These are phyloP conservation scores for Bipolaris oryzae DNA, from an alignment of 2,329 filamentous ascomycete species.

Conservation along the genomic window DNA sequence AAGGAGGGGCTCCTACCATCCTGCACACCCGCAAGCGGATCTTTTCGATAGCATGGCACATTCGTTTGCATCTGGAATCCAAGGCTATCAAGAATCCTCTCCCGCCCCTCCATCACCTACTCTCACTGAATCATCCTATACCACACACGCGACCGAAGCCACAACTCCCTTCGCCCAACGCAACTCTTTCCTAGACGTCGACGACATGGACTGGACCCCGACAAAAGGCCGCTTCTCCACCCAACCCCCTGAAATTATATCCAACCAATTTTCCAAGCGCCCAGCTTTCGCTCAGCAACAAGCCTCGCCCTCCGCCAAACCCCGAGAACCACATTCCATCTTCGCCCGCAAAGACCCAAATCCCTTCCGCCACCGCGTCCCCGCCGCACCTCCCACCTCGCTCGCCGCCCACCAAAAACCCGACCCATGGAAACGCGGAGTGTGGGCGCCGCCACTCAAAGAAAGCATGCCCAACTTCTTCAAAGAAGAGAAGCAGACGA, in stretches of 20 bases:
- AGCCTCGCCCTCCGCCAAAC: slow-evolving; percentile 8
- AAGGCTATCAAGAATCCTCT: slow-evolving; percentile 30
- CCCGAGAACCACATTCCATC: slow-evolving; percentile 27
- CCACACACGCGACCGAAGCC: slow-evolving; percentile 32
- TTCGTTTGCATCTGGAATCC: slow-evolving; percentile 49
- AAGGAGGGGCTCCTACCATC: slow-evolving; percentile 32
- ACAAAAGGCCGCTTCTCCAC: slow-evolving; percentile 54
- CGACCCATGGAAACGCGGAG: slow-evolving; percentile 61
- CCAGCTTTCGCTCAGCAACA: neutral
- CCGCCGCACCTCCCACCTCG: slow-evolving; percentile 66
- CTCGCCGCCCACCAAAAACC: slow-evolving; percentile 60
- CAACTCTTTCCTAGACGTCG: slow-evolving; percentile 40
- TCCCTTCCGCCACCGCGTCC: slow-evolving; percentile 74
- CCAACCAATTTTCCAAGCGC: slow-evolving; percentile 22
- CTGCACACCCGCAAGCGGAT: slow-evolving; percentile 33
- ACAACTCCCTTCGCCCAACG: slow-evolving; percentile 29
- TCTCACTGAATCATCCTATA: slow-evolving; percentile 30
- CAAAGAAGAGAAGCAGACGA: slow-evolving; percentile 39
- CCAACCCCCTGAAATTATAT: slow-evolving; percentile 23
- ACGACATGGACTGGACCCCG: slow-evolving; percentile 78
- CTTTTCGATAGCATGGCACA: slow-evolving; percentile 45
- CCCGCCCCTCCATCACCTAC: slow-evolving; percentile 44
- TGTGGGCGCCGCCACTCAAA: slow-evolving; percentile 57
- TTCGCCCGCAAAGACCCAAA: slow-evolving; percentile 47
- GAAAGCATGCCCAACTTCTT: slow-evolving; percentile 62